phyloP scores from a whole-genome alignment of 495 filamentous ascomycete genomes.

The Neurospora sp. region DNA sequence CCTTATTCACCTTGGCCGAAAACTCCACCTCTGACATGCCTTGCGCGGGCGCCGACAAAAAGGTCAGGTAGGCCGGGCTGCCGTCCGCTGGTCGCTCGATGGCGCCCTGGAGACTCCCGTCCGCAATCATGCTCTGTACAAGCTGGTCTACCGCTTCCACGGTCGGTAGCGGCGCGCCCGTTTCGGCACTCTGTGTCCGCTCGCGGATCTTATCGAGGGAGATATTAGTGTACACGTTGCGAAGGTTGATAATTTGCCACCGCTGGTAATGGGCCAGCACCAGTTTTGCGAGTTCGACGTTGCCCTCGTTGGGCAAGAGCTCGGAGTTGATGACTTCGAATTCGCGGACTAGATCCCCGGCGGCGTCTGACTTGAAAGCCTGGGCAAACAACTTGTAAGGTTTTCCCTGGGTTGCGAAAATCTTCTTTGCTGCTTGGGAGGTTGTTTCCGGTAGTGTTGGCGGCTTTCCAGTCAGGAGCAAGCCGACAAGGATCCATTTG shows the following conservation, averaged over 20 bases:
- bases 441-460: constrained; percentile 25
- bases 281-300: constrained; percentile 35
- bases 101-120: constrained; percentile 44
- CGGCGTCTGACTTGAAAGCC: constrained; percentile 53
- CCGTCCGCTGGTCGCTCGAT: constrained; percentile 35
- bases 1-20: constrained; percentile 28
- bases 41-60: constrained; percentile 20
- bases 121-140: constrained; percentile 45
- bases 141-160: constrained; percentile 35
- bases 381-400: constrained; percentile 61
- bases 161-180: constrained; percentile 38
- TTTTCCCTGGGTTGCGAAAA: constrained; percentile 49
- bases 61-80: constrained; percentile 26
- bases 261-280: constrained; percentile 40
- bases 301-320: constrained; percentile 49
- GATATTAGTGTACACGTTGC: constrained; percentile 39
- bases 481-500: constrained; percentile 76
- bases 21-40: constrained; percentile 37
- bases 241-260: constrained; percentile 36
- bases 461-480: constrained; percentile 63
- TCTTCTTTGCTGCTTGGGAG: constrained; percentile 40
- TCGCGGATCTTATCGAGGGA: constrained; percentile 41
- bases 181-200: constrained; percentile 38
- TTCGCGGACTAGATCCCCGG: constrained; percentile 48
- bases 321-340: constrained; percentile 38